phyloP scores from a whole-genome alignment of 331 rosid species.

The Phaseolus coccineus region DNA sequence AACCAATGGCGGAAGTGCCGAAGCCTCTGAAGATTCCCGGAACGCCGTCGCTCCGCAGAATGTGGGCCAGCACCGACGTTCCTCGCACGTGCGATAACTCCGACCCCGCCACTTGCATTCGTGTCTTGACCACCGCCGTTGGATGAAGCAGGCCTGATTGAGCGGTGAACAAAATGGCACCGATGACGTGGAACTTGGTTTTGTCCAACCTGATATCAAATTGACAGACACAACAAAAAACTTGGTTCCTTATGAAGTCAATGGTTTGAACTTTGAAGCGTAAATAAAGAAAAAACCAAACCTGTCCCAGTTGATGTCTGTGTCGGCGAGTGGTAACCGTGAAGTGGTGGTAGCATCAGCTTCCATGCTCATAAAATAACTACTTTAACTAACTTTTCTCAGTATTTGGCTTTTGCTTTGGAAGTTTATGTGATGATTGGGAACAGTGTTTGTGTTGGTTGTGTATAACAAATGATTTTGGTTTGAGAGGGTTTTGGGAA shows the following conservation, averaged over 20 bases:
- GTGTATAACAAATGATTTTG: no score
- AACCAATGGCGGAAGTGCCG: conserved; percentile 86
- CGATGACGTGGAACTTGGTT: conserved; percentile 77
- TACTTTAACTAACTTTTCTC: not conserved
- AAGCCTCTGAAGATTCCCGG: conserved; percentile 81
- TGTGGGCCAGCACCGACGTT: conserved; percentile 57
- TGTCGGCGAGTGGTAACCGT: conserved; percentile 67
- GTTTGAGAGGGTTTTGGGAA: not conserved
- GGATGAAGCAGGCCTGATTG: conserved; percentile 85
- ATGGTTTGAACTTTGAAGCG: not conserved
- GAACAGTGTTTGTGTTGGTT: no score
- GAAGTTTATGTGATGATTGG: not conserved
- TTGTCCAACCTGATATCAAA: conserved; percentile 74
- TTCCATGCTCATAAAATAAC: conserved; percentile 53
- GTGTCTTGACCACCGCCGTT: conserved; percentile 81
- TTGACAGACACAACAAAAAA: not conserved
- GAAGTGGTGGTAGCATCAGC: conserved; percentile 57
- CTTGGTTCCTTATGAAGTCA: not conserved
- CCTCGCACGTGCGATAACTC: conserved; percentile 65
- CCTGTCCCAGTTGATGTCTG: conserved; percentile 94
- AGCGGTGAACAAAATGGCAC: conserved; percentile 77
- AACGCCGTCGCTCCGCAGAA: conserved; percentile 71
- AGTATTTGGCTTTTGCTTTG: no score
- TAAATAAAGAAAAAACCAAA: not conserved
- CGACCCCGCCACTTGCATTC: conserved; percentile 79